Conservation (phyloP, 2,329 filamentous ascomycete species). For the Cytospora chrysosperma region DNA sequence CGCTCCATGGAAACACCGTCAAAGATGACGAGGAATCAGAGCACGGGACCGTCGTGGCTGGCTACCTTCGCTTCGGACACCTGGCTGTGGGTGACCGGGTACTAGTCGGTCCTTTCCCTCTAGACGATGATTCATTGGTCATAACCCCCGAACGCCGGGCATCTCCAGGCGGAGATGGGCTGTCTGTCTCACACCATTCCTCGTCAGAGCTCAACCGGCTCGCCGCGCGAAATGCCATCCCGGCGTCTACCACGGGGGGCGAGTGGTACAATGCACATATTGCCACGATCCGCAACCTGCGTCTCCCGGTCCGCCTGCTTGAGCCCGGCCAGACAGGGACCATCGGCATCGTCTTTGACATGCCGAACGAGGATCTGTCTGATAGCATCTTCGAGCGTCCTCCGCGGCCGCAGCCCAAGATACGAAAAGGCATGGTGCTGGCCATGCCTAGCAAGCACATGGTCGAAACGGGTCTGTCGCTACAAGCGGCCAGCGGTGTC, state of each 20-base stretch:
- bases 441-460: slow-evolving; percentile 61
- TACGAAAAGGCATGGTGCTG: slow-evolving; percentile 83
- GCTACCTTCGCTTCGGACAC: slow-evolving; percentile 75
- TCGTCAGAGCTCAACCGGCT: slow-evolving; percentile 53
- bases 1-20: slow-evolving; percentile 53
- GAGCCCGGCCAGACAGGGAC: slow-evolving; percentile 85
- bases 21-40: slow-evolving; percentile 44
- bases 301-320: slow-evolving; percentile 75
- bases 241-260: slow-evolving; percentile 52
- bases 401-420: slow-evolving; percentile 39
- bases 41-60: slow-evolving; percentile 74
- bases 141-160: slow-evolving; percentile 46
- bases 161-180: slow-evolving; percentile 47
- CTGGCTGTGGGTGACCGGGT: slow-evolving; percentile 77
- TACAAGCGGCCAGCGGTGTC: slow-evolving; percentile 67
- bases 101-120: slow-evolving; percentile 74
- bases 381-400: slow-evolving; percentile 33
- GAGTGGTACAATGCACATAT: slow-evolving; percentile 82
- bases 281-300: slow-evolving; percentile 83
- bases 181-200: slow-evolving; percentile 53
- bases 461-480: slow-evolving; percentile 53
- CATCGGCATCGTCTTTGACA: slow-evolving; percentile 70
- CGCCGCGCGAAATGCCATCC: slow-evolving; percentile 52
- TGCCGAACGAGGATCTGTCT: slow-evolving; percentile 35
- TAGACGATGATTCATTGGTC: slow-evolving; percentile 47